These are phyloP conservation scores for Gossypium schwendimanii DNA, from an alignment of 441 rosid genomes.

Conservation along the genomic window DNA sequence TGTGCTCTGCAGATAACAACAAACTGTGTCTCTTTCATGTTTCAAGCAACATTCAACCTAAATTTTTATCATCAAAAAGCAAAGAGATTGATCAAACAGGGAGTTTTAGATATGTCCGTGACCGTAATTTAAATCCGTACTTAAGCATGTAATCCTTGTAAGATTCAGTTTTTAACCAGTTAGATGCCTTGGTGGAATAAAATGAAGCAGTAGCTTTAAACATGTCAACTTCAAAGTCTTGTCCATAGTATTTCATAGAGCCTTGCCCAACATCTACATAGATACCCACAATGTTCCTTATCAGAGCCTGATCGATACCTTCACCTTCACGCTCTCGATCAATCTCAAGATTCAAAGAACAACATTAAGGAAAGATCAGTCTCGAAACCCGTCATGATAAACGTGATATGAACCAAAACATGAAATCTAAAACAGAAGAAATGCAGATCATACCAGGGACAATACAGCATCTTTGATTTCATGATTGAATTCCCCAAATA, in stretches of 20 bases:
- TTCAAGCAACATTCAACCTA: conserved; percentile 5
- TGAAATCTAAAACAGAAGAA: background rate
- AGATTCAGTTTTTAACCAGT: background rate
- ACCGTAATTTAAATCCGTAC: background rate
- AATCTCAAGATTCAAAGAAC: background rate
- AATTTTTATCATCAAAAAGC: background rate
- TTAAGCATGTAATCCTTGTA: conserved; percentile 8
- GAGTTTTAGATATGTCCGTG: background rate
- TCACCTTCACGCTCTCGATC: background rate
- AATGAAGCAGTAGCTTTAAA: conserved; percentile 5
- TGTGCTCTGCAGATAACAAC: background rate
- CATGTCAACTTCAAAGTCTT: conserved; percentile 9
- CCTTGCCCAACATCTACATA: background rate
- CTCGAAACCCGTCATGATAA: background rate
- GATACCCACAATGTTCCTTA: background rate
- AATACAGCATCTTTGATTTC: background rate
- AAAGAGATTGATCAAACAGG: background rate
- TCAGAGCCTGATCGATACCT: background rate
- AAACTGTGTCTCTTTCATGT: conserved; percentile 11
- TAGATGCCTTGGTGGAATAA: conserved; percentile 10
- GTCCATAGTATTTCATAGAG: background rate
- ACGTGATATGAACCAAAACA: background rate
- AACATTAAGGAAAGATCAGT: background rate
- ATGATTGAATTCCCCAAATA: conserved; percentile 1
- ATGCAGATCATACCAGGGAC: background rate